These are phyloP conservation scores for Xylariales sp. DNA, from an alignment of 2,329 filamentous ascomycete genomes.

Conservation along the genomic window DNA sequence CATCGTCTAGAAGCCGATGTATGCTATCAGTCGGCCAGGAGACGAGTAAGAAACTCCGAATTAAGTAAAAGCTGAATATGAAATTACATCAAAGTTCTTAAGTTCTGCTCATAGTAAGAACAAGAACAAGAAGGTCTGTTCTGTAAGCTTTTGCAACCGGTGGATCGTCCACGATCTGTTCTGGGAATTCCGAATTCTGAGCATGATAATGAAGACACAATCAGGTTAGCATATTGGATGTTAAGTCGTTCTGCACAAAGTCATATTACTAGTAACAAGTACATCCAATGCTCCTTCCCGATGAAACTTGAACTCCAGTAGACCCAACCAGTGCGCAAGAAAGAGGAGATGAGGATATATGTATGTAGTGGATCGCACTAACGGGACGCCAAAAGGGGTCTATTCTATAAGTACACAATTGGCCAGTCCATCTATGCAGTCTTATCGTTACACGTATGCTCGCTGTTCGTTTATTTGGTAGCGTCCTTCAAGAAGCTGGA, in stretches of 20 bases:
- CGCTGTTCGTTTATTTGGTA: constrained; percentile 55
- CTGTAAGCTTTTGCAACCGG: no score
- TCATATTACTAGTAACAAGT: constrained; percentile 9
- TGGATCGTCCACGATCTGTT: no score
- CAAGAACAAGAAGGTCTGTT: no score
- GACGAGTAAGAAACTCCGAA: no score
- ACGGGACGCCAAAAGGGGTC: constrained; percentile 22
- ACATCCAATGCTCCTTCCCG: constrained; percentile 6
- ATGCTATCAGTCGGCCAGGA: no score
- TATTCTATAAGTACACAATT: constrained; percentile 30
- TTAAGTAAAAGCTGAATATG: no score
- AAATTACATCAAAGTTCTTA: no score
- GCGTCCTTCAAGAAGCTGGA: constrained; percentile 64
- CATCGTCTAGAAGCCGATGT: no score
- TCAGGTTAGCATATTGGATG: no score
- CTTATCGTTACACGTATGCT: constrained; percentile 30
- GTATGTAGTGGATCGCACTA: constrained; percentile 12
- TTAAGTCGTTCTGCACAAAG: constrained; percentile 5
- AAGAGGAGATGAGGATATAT: constrained; percentile 12
- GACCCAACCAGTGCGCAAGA: constrained; percentile 8
- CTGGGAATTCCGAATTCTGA: no score
- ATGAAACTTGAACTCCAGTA: constrained; percentile 8
- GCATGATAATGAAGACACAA: no score
- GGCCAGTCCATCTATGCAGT: constrained; percentile 29
- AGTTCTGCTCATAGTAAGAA: no score